Evolutionary conservation across 495 filamentous ascomycete species (phyloP).

Genomic region (Tuber umbilicatum): DNA sequence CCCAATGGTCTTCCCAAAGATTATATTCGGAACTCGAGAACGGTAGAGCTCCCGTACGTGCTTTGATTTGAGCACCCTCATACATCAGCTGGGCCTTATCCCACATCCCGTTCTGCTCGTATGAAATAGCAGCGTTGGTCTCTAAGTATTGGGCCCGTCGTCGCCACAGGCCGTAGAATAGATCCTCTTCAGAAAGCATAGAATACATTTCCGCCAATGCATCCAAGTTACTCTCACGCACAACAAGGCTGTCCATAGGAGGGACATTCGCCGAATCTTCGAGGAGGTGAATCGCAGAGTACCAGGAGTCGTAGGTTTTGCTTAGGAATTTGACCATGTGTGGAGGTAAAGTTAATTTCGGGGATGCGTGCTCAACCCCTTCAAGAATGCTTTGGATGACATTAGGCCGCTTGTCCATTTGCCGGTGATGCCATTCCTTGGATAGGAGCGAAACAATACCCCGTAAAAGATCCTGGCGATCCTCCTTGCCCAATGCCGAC

Average conservation of each 20-base stretch:
- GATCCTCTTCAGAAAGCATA: conserved; percentile 82
- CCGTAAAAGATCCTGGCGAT: conserved; percentile 82
- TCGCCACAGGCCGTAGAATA: conserved; percentile 97
- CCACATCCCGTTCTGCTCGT: conserved; percentile 99
- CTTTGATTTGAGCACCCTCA: conserved; percentile 93
- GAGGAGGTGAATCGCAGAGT: conserved; percentile 73
- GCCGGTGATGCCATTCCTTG: conserved; percentile 88
- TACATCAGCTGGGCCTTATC: conserved; percentile 95
- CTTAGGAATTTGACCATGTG: conserved; percentile 92
- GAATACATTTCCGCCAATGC: conserved; percentile 87
- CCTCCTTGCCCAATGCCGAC: conserved; percentile 79
- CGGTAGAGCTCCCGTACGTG: conserved; percentile 81
- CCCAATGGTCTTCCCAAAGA: conserved; percentile 99
- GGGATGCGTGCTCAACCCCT: conserved; percentile 70
- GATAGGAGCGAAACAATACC: conserved; percentile 79
- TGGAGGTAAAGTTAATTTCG: conserved; percentile 82
- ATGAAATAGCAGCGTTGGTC: conserved; percentile 92
- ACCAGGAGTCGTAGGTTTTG: conserved; percentile 91
- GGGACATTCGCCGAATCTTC: conserved; percentile 79
- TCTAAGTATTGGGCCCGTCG: conserved; percentile 91
- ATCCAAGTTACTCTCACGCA: conserved; percentile 90
- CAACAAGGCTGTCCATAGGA: conserved; percentile 69
- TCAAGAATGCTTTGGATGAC: conserved; percentile 86
- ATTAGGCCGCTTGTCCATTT: conserved; percentile 88
- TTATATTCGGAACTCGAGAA: conserved; percentile 97